Conservation (phyloP, 805 yeast species). For the Kurtzmaniella fragi region DNA sequence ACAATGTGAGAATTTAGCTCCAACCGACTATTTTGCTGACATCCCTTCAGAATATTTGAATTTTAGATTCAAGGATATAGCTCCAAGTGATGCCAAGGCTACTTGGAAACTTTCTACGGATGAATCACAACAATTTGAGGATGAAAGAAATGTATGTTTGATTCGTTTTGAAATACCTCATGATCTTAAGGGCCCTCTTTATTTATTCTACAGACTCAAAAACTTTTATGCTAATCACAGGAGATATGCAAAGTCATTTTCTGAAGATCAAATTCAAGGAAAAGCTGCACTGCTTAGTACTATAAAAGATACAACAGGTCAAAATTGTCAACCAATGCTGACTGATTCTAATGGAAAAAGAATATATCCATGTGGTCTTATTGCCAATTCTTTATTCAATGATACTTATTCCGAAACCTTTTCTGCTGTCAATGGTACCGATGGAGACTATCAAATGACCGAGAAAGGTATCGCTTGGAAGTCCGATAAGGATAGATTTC, state of each 20-base stretch:
- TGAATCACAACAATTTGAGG: slow-evolving; percentile 41
- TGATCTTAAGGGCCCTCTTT: slow-evolving; percentile 33
- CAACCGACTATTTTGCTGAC: slow-evolving; percentile 25
- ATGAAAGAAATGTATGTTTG: slow-evolving; percentile 44
- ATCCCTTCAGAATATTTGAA: slow-evolving; percentile 35
- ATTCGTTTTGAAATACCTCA: slow-evolving; percentile 35
- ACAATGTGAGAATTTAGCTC: slow-evolving; percentile 35
- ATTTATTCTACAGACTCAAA: slow-evolving; percentile 36
- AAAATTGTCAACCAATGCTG: slow-evolving; percentile 40
- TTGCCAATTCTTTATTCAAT: slow-evolving; percentile 76
- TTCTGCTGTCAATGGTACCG: slow-evolving; percentile 32
- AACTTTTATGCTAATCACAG: slow-evolving; percentile 42
- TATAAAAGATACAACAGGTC: slow-evolving; percentile 39
- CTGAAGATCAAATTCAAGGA: slow-evolving; percentile 41
- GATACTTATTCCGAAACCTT: slow-evolving; percentile 50
- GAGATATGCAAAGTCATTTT: slow-evolving; percentile 37
- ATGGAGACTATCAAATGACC: slow-evolving; percentile 27
- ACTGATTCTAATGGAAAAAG: slow-evolving; percentile 39
- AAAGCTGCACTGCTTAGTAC: slow-evolving; percentile 27
- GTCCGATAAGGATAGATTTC: slow-evolving; percentile 32
- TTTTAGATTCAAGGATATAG: slow-evolving; percentile 28
- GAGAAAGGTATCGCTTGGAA: slow-evolving; percentile 39
- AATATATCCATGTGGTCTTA: slow-evolving; percentile 78
- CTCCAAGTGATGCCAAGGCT: slow-evolving; percentile 14
- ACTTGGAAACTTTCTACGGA: slow-evolving; percentile 36